Base-by-base conservation (phyloP, 1,139 yeast species). In the Pichia sp. region DNA sequence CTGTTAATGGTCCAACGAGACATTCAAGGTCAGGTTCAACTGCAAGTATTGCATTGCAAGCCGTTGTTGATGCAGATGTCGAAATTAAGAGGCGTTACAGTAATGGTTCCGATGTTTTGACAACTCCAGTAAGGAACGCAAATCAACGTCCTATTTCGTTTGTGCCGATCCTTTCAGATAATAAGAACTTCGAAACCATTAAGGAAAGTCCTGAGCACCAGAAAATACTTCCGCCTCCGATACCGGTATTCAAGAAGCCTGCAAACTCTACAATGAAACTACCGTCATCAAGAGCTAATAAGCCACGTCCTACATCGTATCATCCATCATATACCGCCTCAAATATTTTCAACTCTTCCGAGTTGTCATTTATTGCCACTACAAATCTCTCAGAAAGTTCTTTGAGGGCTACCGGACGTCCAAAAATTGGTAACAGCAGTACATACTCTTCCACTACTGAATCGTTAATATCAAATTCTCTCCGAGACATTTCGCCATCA, bases 261-360 rank as follows among this genome's bases (percentile, higher is more conserved):
- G 49, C 53, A 1, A 55, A 55, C 6, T 41, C 57, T 20, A 53
- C 61, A 16, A 20, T 52, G 4, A 50, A 56, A 12, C 53, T 60
- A 43, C 57, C 63, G 12, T 73, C 59, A 54, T 64, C 61, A 34
- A 60, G 62, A 48, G 48, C 61, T 50, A 79, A 81, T 67, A 84
- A 80, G 64, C 91, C 89, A 54, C 79, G 95, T 68, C 93, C 95
- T 49, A 86, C 92, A 0, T 85, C 92, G 7, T 87, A 85, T 65
- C 92, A 87, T 65, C 93, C 95, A 10, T 73, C 75, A 0, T 66
- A 73, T 30, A 67, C 77, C 8, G 63, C 73, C 8, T 63, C 73
- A 6, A 64, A 61, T 41, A 60, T 38, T 38, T 55, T 47, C 55
- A 60, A 59, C 42, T 57, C 64, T 14, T 51, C 65, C 17, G 71